Evolutionary conservation across 306 rosid genomes (phyloP).

Genomic region (Lotus japonicus): DNA sequence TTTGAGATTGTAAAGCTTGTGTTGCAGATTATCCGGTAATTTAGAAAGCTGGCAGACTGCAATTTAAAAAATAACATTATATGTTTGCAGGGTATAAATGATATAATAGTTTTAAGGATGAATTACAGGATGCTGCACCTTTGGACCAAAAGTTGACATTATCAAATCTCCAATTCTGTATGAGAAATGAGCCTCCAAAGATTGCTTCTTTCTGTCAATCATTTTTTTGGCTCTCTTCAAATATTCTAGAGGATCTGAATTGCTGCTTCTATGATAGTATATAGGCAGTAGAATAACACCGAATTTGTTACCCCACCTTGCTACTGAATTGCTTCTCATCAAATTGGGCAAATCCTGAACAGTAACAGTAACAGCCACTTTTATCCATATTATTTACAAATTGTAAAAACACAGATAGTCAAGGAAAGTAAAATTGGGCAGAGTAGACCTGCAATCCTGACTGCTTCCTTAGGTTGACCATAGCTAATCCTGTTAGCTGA

Average conservation of each 20-base stretch:
- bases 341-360: conserved; percentile 57
- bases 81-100: neutral
- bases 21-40: conserved; percentile 65
- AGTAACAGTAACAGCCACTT: neutral
- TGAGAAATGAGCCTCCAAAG: conserved; percentile 55
- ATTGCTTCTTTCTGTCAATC: conserved; percentile 65
- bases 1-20: conserved; percentile 80
- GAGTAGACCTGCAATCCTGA: conserved; percentile 63
- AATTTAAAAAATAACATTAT: neutral
- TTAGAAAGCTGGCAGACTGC: conserved; percentile 61
- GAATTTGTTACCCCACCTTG: conserved; percentile 82
- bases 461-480: conserved; percentile 69
- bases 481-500: conserved; percentile 76
- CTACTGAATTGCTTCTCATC: conserved; percentile 55
- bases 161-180: conserved; percentile 43
- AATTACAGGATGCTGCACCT: conserved; percentile 31
- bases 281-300: conserved; percentile 69
- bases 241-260: conserved; percentile 41
- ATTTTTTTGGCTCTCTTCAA: conserved; percentile 63
- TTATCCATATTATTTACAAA: neutral
- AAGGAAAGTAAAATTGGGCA: neutral
- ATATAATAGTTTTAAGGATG: neutral
- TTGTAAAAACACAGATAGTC: neutral
- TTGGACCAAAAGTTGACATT: conserved; percentile 64
- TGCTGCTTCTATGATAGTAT: conserved; percentile 35